Percentiles rank a stretch among this genome's conserved stretches.
Evolutionary conservation across 2,329 filamentous ascomycete genomes (phyloP).

Genomic region (Botryotinia convoluta): DNA sequence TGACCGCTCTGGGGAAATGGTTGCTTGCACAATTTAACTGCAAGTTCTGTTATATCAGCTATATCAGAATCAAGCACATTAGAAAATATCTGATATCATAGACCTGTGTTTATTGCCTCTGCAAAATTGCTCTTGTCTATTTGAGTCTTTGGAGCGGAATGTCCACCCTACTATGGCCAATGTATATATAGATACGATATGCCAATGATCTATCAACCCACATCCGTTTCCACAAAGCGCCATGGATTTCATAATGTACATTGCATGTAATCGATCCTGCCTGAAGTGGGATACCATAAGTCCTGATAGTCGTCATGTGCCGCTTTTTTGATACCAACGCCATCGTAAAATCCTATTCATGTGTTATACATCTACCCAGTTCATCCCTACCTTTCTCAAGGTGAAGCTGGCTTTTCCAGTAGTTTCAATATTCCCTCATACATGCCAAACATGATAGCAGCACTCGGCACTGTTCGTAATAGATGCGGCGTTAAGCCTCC

Average conservation of each 20-base stretch:
- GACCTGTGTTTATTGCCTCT: background rate
- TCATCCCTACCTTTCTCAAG: slow-evolving; percentile 20
- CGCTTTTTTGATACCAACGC: slow-evolving; percentile 27
- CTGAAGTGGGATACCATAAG: slow-evolving; percentile 8
- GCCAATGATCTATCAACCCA: slow-evolving; percentile 9
- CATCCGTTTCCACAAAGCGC: slow-evolving; percentile 8
- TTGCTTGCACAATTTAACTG: background rate
- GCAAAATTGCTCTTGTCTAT: background rate
- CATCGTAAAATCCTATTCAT: slow-evolving; percentile 22
- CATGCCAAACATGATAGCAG: slow-evolving; percentile 96
- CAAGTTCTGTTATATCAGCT: background rate
- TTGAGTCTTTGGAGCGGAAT: slow-evolving; percentile 17
- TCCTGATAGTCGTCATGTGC: slow-evolving; percentile 12
- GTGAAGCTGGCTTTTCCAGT: slow-evolving; percentile 32
- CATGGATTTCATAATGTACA: slow-evolving; percentile 19
- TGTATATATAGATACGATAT: background rate
- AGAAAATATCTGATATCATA: background rate
- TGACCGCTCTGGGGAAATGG: background rate
- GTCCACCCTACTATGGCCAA: background rate
- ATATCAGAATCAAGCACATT: slow-evolving; percentile 1
- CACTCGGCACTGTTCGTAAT: slow-evolving; percentile 84
- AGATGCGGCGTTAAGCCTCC: slow-evolving; percentile 90
- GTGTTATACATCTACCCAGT: slow-evolving; percentile 8
- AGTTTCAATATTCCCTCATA: slow-evolving; percentile 46
- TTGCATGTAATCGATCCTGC: slow-evolving; percentile 1